Conservation (phyloP, 2,329 filamentous ascomycete genomes). For the Colletotrichum euphorbiae region DNA sequence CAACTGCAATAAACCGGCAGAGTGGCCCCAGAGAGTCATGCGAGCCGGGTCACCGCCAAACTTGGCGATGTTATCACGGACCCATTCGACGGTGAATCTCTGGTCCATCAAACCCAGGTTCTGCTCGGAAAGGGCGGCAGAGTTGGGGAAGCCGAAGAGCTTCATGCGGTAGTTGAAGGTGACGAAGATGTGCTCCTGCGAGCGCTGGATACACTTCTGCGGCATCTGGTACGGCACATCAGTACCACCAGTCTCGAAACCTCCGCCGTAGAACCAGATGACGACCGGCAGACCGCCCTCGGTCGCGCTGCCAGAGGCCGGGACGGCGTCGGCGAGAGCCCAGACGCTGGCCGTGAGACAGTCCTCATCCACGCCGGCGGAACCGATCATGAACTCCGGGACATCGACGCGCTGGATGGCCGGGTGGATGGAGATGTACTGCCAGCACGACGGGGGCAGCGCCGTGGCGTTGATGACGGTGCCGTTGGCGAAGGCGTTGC, state of each 20-base stretch:
- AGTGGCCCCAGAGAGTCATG: constrained; percentile 62
- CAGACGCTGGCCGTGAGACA: constrained; percentile 70
- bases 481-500: constrained; percentile 22
- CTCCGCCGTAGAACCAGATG: constrained; percentile 46
- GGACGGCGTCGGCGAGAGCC: constrained; percentile 27
- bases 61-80: constrained; percentile 58
- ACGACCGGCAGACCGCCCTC: constrained; percentile 36
- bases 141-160: constrained; percentile 49
- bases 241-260: constrained; percentile 44
- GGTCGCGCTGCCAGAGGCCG: background rate
- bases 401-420: constrained; percentile 34
- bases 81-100: constrained; percentile 64
- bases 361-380: constrained; percentile 60
- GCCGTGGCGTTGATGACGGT: constrained; percentile 30
- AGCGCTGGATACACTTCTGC: constrained; percentile 45
- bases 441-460: constrained; percentile 34
- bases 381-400: constrained; percentile 38
- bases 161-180: constrained; percentile 48
- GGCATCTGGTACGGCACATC: constrained; percentile 46
- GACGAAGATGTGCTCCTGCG: constrained; percentile 46
- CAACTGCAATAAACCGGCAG: constrained; percentile 55
- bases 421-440: constrained; percentile 37
- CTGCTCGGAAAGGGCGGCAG: constrained; percentile 44
- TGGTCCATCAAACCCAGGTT: constrained; percentile 68
- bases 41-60: constrained; percentile 62